Conservation (phyloP, 2,329 filamentous ascomycete species). For the Waltergamsia citrina region DNA sequence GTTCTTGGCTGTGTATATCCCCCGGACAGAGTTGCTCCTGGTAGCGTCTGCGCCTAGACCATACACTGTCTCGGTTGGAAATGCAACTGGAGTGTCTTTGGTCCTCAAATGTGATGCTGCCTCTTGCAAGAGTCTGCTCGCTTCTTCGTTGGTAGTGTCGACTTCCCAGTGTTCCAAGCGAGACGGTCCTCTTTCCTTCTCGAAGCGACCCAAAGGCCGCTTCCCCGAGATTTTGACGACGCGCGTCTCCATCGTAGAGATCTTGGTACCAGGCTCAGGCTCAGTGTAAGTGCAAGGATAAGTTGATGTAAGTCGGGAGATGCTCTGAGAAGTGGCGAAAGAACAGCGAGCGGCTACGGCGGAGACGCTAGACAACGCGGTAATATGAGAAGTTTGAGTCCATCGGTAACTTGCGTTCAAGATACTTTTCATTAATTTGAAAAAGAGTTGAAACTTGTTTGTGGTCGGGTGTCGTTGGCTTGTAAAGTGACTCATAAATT, state of each 20-base stretch:
- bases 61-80: slow-evolving; percentile 97
- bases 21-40: slow-evolving; percentile 68
- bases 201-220: slow-evolving; percentile 24
- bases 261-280: neutral
- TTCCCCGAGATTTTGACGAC: slow-evolving; percentile 23
- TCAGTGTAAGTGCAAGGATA: neutral
- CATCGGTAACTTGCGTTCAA: too few species aligned
- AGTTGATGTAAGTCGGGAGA: too few species aligned
- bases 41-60: slow-evolving; percentile 95
- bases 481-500: too few species aligned
- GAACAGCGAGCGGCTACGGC: too few species aligned
- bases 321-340: too few species aligned
- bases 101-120: slow-evolving; percentile 58
- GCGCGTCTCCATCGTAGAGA: slow-evolving; percentile 27
- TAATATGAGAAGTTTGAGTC: too few species aligned
- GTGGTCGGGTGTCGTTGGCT: too few species aligned
- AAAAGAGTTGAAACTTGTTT: too few species aligned
- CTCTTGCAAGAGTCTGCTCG: slow-evolving; percentile 38
- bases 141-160: slow-evolving; percentile 13
- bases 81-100: slow-evolving; percentile 73
- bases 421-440: too few species aligned
- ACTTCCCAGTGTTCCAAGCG: slow-evolving; percentile 34
- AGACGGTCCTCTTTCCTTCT: slow-evolving; percentile 13
- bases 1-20: slow-evolving; percentile 90
- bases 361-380: too few species aligned